Evolutionary conservation across 495 filamentous ascomycete genomes (phyloP), one percentile per base, ranked within the genome.

Genomic region (Neurospora sublineolata): DNA sequence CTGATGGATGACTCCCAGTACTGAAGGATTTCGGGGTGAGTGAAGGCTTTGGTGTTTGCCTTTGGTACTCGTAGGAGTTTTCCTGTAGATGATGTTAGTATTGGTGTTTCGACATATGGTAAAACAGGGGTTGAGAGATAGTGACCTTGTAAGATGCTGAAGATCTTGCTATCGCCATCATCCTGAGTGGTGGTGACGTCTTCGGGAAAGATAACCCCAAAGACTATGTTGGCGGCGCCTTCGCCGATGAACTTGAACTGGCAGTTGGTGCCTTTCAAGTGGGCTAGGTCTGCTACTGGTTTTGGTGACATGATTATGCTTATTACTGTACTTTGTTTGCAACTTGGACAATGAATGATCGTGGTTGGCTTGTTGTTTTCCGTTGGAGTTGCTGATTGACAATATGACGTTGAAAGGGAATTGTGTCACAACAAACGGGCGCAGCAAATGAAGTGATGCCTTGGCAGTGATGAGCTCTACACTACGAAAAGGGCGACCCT

Each of bases 221-320:
- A 93, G 76, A 93, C 88, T 67, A 88, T 81, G 77, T 93, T 93
- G 38, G 91, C 90, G 58, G 89, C 89, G 16, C 91, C 91, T 77
- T 93, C 91, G 3, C 80, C 82, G 1, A 84, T 76, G 46, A 84
- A 79, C 27, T 73, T 73, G 72, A 79, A 82, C n/a, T 70, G 33
- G 36, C 39, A 74, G 30, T 70, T 39, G 12, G 69, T 23, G 27
- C 40, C 41, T 27, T 40, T 23, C 23, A 72, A 38, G 27, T 14
- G 6, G 18, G 68, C 42, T 46, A 72, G 41, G 41, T 72, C 44
- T 46, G 71, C 36, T 39, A 72, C 39, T 18, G 68, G 27, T 60
- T 33, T 8, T 60, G 27, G 27, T 33, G 52, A 60, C 52, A 60
- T 60, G 27, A 60, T 8, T 9, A 33, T 14, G 14, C 33, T 60